Percentiles rank a stretch among this genome's conserved stretches.
Conservation (phyloP, 441 rosid species). For the Hypseocharis bilobata region DNA sequence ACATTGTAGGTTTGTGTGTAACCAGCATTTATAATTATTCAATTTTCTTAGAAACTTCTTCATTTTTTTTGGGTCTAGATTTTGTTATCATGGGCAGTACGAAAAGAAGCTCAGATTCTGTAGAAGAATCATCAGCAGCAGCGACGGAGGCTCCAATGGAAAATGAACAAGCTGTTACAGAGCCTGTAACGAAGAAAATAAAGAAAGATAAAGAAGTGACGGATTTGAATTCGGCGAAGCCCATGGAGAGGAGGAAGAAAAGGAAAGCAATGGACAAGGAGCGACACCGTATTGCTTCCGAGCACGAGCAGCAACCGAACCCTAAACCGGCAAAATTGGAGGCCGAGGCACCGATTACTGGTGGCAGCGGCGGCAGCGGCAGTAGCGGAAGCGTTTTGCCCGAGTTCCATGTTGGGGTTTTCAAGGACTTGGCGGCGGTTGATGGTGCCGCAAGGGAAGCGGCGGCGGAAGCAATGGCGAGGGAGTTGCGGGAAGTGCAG, state of each 20-base stretch:
- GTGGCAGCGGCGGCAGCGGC: constrained; percentile 8
- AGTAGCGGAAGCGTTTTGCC: constrained; percentile 36
- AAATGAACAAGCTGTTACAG: constrained; percentile 14
- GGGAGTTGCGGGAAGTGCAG: constrained; percentile 62
- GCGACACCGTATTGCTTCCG: constrained; percentile 34
- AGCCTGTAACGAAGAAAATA: constrained; percentile 36
- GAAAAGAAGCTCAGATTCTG: constrained; percentile 38
- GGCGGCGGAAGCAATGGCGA: constrained; percentile 55
- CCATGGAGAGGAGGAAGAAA: constrained; percentile 74
- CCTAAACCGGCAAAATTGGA: constrained; percentile 21
- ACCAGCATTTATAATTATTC: too few relatives aligned
- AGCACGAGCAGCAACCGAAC: constrained; percentile 20
- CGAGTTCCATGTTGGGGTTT: constrained; percentile 61
- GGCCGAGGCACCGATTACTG: constrained; percentile 12
- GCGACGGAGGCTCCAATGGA: constrained; percentile 19
- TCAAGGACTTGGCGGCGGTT: constrained; percentile 58
- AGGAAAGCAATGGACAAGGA: constrained; percentile 64
- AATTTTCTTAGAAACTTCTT: too few relatives aligned
- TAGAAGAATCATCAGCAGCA: constrained; percentile 24
- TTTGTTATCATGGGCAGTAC: constrained; percentile 44
- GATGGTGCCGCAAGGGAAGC: constrained; percentile 49
- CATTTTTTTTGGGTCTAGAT: neutral
- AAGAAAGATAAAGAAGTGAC: constrained; percentile 21
- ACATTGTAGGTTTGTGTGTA: too few relatives aligned
- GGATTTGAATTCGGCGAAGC: constrained; percentile 30